Conservation (phyloP, 768 basidiomycete genomes). For the Pleurotus citrinopileatus region DNA sequence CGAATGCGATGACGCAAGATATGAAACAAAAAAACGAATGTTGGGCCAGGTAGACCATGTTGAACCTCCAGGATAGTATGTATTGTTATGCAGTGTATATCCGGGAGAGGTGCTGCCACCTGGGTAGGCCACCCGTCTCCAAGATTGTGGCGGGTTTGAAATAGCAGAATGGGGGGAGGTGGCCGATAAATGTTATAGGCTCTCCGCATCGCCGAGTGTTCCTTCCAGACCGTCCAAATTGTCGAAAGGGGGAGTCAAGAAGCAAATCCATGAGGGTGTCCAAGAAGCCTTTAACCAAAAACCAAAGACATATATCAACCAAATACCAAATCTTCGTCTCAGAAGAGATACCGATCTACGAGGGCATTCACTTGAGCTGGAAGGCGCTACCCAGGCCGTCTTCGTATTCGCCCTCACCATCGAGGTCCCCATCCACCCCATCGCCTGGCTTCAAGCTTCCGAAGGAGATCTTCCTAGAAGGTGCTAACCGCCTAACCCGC, state of each 20-base stretch:
- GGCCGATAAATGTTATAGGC: not conserved
- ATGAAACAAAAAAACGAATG: constrained; percentile 5
- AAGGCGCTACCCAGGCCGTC: constrained; percentile 68
- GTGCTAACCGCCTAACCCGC: constrained; percentile 41
- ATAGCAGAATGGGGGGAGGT: not conserved
- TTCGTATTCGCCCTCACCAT: constrained; percentile 29
- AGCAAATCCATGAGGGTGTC: constrained; percentile 3
- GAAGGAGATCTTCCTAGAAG: constrained; percentile 65
- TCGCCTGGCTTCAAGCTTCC: constrained; percentile 46
- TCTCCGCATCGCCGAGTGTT: not conserved
- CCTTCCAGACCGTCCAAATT: not conserved
- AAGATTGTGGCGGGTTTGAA: no score
- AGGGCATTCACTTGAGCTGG: constrained; percentile 45
- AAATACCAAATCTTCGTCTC: no score
- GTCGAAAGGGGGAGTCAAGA: not conserved
- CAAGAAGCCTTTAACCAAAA: constrained; percentile 5
- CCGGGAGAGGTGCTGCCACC: no score
- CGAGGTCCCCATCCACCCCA: constrained; percentile 27
- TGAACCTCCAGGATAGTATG: no score
- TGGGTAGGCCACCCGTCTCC: no score
- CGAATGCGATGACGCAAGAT: not conserved
- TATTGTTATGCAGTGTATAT: no score
- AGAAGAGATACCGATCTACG: no score
- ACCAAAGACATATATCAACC: not conserved
- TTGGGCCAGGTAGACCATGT: not conserved